Conservation (phyloP, 2,329 filamentous ascomycete species). For the Dactylellina cionopaga region DNA sequence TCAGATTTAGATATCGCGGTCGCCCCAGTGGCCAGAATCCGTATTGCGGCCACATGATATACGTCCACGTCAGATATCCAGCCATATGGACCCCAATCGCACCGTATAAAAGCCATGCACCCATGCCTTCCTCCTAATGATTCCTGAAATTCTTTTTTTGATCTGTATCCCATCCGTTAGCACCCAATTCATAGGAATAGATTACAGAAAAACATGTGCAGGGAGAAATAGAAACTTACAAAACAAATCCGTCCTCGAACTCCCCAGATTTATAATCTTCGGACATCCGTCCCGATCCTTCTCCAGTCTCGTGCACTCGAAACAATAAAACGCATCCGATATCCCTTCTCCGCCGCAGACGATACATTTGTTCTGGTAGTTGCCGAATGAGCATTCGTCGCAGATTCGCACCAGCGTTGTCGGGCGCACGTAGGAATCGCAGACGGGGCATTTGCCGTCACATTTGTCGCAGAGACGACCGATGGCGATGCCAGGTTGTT, state of each 20-base stretch:
- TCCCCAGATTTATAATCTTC: conserved; percentile 98
- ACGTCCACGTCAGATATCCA: too few relatives aligned
- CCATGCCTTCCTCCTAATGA: conserved; percentile 62
- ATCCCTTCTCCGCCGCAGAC: conserved; percentile 98
- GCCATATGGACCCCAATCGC: background rate
- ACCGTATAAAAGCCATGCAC: background rate
- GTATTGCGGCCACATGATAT: too few relatives aligned
- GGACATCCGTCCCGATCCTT: conserved; percentile 98
- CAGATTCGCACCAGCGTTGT: conserved; percentile 98
- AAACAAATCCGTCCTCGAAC: conserved; percentile 90
- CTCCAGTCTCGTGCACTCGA: conserved; percentile 95
- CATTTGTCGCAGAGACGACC: conserved; percentile 99
- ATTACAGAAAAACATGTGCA: conserved; percentile 56
- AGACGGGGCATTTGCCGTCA: conserved; percentile 98
- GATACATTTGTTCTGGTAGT: conserved; percentile 99
- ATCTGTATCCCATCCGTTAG: conserved; percentile 58
- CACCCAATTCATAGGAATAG: background rate
- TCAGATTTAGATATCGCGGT: too few relatives aligned
- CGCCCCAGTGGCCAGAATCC: too few relatives aligned
- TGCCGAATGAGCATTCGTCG: conserved; percentile 99
- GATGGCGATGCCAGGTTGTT: conserved; percentile 96
- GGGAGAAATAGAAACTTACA: conserved; percentile 58
- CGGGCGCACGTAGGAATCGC: conserved; percentile 97
- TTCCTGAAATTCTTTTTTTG: conserved; percentile 78
- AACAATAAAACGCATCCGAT: conserved; percentile 98